Evolutionary conservation across 768 basidiomycete species (phyloP), one percentile per base, ranked within the genome.

Genomic region (Lenzites betulinus): DNA sequence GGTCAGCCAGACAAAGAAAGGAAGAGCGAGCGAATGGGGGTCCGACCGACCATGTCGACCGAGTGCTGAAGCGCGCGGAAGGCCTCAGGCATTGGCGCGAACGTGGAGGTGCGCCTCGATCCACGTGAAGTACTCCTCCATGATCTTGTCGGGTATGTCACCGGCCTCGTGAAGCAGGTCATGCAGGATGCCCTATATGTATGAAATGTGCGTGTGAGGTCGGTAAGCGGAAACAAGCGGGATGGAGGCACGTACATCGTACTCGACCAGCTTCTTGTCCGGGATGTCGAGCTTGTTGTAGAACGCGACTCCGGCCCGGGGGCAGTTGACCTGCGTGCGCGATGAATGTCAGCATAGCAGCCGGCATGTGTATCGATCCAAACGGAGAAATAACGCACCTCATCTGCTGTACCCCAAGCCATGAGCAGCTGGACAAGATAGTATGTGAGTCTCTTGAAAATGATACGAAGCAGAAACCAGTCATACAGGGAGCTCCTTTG

Each of bases 121-220:
- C 78, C 86, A 91, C 0, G 78, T 57, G 26, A 83, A 72, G 53
- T 84, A 77, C 54, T 85, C 82, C 7, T 82, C 77, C 1, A 74
- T 72, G 30, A 89, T 65, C 54, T 79, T 81, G 55, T 88, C 83
- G 56, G 81, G 80, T 8, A 89, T 81, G 3, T 82, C 85, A 35
- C 82, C 76, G 0, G 85, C 82, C 66, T 91, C 89, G 61, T 89
- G 88, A 38, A 87, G 83, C n/a, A 91, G 75, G 67, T 91, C 89
- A 60, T 91, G 90, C 67, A 77, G 84, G 5, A 82, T 86, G 18
- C 80, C 82, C 89, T 90, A 50, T 23, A 23, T 9, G 11, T 22
- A 28, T 49, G 11, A n/a, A n/a, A n/a, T 8, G 47, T 18, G 25
- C 18, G 47, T 8, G 13, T 16, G 16, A 49, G 12, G 26, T 2